A percentile compares a stretch with the other conserved stretches of the same genome.
These are phyloP conservation scores for Sporothrix euskadiensis DNA, from an alignment of 2,329 filamentous ascomycete species.

Conservation along the genomic window DNA sequence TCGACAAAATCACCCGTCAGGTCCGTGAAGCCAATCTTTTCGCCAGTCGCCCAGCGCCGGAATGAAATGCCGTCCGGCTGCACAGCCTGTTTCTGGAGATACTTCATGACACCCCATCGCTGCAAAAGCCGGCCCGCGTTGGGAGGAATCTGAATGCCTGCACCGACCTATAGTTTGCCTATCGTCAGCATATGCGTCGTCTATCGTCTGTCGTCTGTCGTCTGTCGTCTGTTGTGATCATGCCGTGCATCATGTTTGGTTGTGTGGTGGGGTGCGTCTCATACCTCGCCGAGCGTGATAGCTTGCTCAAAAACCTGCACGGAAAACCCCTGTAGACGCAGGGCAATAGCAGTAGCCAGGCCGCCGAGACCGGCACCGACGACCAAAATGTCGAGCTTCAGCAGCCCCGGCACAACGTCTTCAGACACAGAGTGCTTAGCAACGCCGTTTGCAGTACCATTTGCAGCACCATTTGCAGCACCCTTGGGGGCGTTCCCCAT, in stretches of 20 bases:
- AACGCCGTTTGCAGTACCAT: background rate
- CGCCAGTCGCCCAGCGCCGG: slow-evolving; percentile 40
- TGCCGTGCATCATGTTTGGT: too few species aligned
- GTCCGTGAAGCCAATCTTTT: slow-evolving; percentile 41
- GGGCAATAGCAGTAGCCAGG: slow-evolving; percentile 44
- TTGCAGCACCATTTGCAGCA: too few species aligned
- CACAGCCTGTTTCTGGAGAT: slow-evolving; percentile 36
- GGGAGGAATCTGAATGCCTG: slow-evolving; percentile 45
- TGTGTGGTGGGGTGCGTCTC: too few species aligned
- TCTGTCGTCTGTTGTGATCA: too few species aligned
- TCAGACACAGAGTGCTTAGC: background rate
- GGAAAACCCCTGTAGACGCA: slow-evolving; percentile 42
- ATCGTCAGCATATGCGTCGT: too few species aligned
- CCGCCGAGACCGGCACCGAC: slow-evolving; percentile 39
- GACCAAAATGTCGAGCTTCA: slow-evolving; percentile 34
- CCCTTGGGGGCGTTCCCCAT: too few species aligned
- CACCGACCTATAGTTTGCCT: slow-evolving; percentile 36
- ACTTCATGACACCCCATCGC: slow-evolving; percentile 39
- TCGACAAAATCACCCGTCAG: slow-evolving; percentile 38
- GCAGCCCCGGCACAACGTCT: slow-evolving; percentile 15
- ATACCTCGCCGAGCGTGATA: slow-evolving; percentile 40
- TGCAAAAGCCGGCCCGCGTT: slow-evolving; percentile 40
- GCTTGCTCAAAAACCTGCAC: slow-evolving; percentile 47
- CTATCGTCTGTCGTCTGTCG: too few species aligned
- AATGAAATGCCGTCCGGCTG: slow-evolving; percentile 40